Evolutionary conservation across 2,329 filamentous ascomycete genomes (phyloP).

Genomic region (Sarocladium brachiariae): DNA sequence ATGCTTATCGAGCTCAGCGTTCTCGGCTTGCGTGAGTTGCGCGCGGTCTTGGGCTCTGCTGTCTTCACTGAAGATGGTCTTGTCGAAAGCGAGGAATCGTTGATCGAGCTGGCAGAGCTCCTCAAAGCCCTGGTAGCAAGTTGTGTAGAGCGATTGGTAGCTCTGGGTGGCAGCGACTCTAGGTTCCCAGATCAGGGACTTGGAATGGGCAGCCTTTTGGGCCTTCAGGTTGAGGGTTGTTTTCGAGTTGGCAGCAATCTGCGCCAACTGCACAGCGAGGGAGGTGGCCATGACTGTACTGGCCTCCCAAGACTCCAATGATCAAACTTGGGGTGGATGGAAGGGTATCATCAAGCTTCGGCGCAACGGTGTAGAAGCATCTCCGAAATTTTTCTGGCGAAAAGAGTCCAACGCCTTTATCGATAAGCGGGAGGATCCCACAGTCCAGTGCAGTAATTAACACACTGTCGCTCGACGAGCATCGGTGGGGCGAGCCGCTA

Average conservation of each 20-base stretch:
- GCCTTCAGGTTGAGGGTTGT: constrained; percentile 88
- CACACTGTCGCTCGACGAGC: no score
- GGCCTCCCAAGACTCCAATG: constrained; percentile 1
- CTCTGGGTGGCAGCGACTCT: constrained; percentile 79
- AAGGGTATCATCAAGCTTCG: constrained; percentile 3
- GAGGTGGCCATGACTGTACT: constrained; percentile 62
- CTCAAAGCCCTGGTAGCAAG: constrained; percentile 83
- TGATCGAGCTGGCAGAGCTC: constrained; percentile 84
- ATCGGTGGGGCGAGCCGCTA: no score
- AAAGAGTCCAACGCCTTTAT: not conserved
- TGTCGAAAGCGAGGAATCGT: constrained; percentile 67
- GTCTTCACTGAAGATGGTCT: constrained; percentile 85
- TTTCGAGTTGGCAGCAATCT: constrained; percentile 84
- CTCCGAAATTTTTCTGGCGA: constrained; percentile 10
- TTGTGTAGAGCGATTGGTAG: constrained; percentile 79
- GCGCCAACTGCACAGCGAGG: constrained; percentile 88
- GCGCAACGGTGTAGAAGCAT: constrained; percentile 2
- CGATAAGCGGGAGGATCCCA: constrained; percentile 9
- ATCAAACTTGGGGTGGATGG: not conserved
- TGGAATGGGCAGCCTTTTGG: constrained; percentile 84
- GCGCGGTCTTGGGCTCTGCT: constrained; percentile 83
- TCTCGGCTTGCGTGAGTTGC: constrained; percentile 75
- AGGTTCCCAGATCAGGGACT: constrained; percentile 90
- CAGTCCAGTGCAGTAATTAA: no score
- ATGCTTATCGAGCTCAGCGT: constrained; percentile 69